Percentiles rank a stretch among this genome's conserved stretches.
phyloP scores from a whole-genome alignment of 805 yeast species.

The Wickerhamiella nectarea region DNA sequence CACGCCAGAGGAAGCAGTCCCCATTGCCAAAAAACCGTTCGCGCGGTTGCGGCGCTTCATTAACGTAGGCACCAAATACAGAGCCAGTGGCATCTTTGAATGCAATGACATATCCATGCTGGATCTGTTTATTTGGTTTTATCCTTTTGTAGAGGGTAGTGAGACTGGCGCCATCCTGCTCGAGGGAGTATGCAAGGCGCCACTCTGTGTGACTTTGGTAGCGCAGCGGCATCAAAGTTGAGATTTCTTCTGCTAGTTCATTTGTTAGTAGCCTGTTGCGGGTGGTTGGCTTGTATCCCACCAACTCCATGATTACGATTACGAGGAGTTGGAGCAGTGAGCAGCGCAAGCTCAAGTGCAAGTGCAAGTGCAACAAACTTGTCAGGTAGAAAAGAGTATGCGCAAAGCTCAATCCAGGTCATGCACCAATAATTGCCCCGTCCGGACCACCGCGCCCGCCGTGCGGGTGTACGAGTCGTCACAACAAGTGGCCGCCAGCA shows the following conservation, averaged over 20 bases:
- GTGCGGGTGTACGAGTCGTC: slow-evolving; percentile 6
- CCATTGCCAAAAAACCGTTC: slow-evolving; percentile 87
- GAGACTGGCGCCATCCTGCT: slow-evolving; percentile 82
- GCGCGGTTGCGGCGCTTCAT: slow-evolving; percentile 57
- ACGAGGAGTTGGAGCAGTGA: no score
- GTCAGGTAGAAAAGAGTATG: no score
- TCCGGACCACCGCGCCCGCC: not conserved
- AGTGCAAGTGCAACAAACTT: no score
- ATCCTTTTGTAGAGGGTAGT: slow-evolving; percentile 56
- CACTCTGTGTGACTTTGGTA: slow-evolving; percentile 66
- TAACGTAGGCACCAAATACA: slow-evolving; percentile 61
- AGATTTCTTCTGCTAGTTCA: slow-evolving; percentile 60
- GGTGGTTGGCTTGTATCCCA: slow-evolving; percentile 50
- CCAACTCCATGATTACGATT: slow-evolving; percentile 25
- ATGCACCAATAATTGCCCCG: not conserved
- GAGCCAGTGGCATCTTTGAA: slow-evolving; percentile 51
- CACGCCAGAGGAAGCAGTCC: slow-evolving; percentile 84
- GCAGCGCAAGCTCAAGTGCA: no score
- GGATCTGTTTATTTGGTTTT: slow-evolving; percentile 26
- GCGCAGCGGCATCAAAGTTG: slow-evolving; percentile 62
- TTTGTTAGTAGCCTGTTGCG: slow-evolving; percentile 42
- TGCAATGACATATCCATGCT: slow-evolving; percentile 56
- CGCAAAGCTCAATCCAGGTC: no score
- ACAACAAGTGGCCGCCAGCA: slow-evolving; percentile 1
- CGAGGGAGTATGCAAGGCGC: slow-evolving; percentile 69